Base-by-base conservation (phyloP, 2,329 filamentous ascomycete species). In the Sarocladium strictum region DNA sequence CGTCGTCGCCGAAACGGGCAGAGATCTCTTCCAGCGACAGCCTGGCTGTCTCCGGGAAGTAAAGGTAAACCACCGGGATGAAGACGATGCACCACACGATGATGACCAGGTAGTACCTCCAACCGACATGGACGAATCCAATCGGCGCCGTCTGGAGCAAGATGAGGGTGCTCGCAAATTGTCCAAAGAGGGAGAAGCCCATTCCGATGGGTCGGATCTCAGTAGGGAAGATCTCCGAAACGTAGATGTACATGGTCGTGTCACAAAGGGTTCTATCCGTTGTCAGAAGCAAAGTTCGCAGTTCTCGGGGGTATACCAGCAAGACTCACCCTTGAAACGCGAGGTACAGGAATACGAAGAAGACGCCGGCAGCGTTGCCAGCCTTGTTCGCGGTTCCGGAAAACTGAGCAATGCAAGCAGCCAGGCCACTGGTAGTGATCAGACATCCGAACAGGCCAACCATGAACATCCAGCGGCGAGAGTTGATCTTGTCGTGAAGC, bases 281-380 rank as follows among this genome's bases (percentile, higher is more conserved):
- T 6, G 43, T 61, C 32, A 61, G 56, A 17, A n/a, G 23, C 1
- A 32, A 41, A 3, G 14, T 12, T n/a, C n/a, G n/a, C n/a, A n/a
- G n/a, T 5, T 6, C 6, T 3, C 43, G 29, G n/a, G 15, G 10
- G 6, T 14, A 6, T 12, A 49, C 14, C 38, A 43, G 27, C 27
- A 21, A 21, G 23, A 61, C 67, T 59, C 62, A 69, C 60, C 72
- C 74, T 56, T 78, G 76, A 58, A 79, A 77, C 0, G 74, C 70
- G 11, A 80, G 66, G 55, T 79, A 76, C 1, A 78, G 56, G 11
- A 73, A 73, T 15, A 76, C 68, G n/a, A 76, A 69, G 35, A 76
- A 69, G 1, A 72, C 71, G 14, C 70, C 70, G 0, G 68, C 59
- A 2, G 70, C 69, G 32, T 72, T 72, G 0, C 72, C 72, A 1